Evolutionary conservation across 2,329 filamentous ascomycete species (phyloP), one percentile per base, ranked within the genome.

Genomic region (Scorias spongiosa): DNA sequence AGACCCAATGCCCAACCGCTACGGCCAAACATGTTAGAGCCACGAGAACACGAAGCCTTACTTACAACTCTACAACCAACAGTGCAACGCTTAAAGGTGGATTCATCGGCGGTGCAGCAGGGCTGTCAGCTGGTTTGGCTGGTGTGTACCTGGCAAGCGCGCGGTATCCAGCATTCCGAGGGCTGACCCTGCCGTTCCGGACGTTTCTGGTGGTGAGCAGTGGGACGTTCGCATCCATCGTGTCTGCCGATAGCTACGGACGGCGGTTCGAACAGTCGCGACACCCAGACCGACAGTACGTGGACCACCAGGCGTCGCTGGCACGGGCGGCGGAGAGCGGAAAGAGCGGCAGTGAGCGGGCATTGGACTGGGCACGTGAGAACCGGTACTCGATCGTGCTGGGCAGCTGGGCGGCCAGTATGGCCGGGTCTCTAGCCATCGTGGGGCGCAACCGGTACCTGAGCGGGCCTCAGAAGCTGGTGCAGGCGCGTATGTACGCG

Each of bases 401-500:
- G 55, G 74, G 70, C 41, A 81, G 78, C 17, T 95, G 88, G 88
- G 64, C 89, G 11, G 82, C 81, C 34, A 79, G 78, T 55, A 89
- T 95, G 78, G 78, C 72, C 46, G 64, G 80, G 37, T 80, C 84
- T 4, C 75, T 91, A 52, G 77, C 71, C 44, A 62, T 93, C 28
- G 86, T 95, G 50, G 78, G 81, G 57, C 76, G 85, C 49, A 85
- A 85, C 61, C 79, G 75, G 51, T 84, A 80, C 60, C 71, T 93
- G 40, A 76, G 74, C 41, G 80, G 78, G 2, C 68, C 75, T 48
- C 88, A 95, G 71, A 94, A 94, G 72, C 68, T 95, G 17, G 88
- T 95, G 12, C 88, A 95, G 72, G 88, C 87, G 18, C 81, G 88
- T 75, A 82, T 95, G 51, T 94, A 94, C 65, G 88, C 88, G 2